Evolutionary conservation across 106 monocot genomes (phyloP).

Genomic region (Iris macrosiphon): DNA sequence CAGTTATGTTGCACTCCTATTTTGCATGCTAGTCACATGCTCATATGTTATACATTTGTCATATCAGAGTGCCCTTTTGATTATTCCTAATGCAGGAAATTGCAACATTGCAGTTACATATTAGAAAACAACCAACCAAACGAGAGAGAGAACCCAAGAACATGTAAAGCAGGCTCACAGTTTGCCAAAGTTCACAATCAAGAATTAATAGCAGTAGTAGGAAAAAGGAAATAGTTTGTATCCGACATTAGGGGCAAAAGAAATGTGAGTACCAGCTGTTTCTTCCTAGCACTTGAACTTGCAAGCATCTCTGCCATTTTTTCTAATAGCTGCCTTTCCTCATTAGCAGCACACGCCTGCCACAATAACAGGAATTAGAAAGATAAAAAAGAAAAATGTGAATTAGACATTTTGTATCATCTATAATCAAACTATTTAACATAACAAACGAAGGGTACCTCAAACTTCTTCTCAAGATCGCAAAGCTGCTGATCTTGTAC

Average conservation of each 20-base stretch:
- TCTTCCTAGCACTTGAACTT: conserved; percentile 83
- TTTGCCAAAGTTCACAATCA: too few species aligned
- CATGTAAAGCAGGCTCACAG: too few species aligned
- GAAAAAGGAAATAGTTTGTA: not conserved
- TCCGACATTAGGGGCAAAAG: not conserved
- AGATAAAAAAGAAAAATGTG: not conserved
- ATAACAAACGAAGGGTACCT: conserved; percentile 30
- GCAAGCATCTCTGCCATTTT: conserved; percentile 90
- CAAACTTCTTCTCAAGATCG: conserved; percentile 96
- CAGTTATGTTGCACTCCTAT: too few species aligned
- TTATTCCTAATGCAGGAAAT: too few species aligned
- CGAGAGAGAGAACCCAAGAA: too few species aligned
- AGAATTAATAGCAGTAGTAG: too few species aligned
- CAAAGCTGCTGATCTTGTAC: conserved; percentile 65
- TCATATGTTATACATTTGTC: too few species aligned
- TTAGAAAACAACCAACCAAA: too few species aligned
- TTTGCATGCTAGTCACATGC: too few species aligned
- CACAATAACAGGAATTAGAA: conserved; percentile 2
- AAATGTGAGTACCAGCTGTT: conserved; percentile 49
- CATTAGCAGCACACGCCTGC: conserved; percentile 85
- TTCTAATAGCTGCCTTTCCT: conserved; percentile 78
- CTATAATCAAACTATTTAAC: conserved; percentile 1
- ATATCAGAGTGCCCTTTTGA: too few species aligned
- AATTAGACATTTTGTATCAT: too few species aligned
- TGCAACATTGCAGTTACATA: too few species aligned